Percentiles rank a stretch among this genome's conserved stretches.
Evolutionary conservation across 2,329 filamentous ascomycete genomes (phyloP).

Genomic region (Nigrograna mackinnonii): DNA sequence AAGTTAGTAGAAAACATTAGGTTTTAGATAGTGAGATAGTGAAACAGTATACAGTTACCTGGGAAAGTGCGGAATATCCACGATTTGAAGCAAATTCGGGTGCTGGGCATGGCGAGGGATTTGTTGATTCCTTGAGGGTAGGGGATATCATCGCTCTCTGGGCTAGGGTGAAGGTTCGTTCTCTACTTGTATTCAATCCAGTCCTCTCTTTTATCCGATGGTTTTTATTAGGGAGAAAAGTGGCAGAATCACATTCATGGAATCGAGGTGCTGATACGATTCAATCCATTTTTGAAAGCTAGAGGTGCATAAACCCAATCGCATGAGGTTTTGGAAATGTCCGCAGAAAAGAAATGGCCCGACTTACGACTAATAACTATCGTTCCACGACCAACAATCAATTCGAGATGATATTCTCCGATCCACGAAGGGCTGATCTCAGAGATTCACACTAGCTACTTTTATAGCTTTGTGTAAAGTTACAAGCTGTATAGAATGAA

Average conservation of each 20-base stretch:
- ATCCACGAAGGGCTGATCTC: too few species aligned
- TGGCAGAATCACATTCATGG: conserved; percentile 18
- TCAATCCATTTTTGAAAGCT: too few species aligned
- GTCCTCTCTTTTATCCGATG: neutral
- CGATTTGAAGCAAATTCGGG: conserved; percentile 8
- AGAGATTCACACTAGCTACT: too few species aligned
- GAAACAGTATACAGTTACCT: conserved; percentile 15
- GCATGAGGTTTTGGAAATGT: too few species aligned
- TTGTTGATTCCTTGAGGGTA: conserved; percentile 14
- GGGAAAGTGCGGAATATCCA: conserved; percentile 11
- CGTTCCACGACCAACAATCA: too few species aligned
- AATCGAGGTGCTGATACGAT: too few species aligned
- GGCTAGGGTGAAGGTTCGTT: conserved; percentile 23
- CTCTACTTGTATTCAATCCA: neutral
- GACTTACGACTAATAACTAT: too few species aligned
- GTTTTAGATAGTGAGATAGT: conserved; percentile 15
- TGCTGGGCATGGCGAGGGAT: conserved; percentile 17
- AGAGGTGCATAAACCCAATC: too few species aligned
- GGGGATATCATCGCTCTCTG: conserved; percentile 20
- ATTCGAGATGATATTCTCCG: too few species aligned
- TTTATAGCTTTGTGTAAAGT: too few species aligned
- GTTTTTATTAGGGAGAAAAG: conserved; percentile 13
- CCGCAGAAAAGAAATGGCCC: too few species aligned
- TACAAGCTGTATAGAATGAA: too few species aligned
- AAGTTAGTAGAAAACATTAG: conserved; percentile 14